These are phyloP conservation scores for Fusarium sororula DNA, from an alignment of 2,329 filamentous ascomycete species.

Conservation along the genomic window DNA sequence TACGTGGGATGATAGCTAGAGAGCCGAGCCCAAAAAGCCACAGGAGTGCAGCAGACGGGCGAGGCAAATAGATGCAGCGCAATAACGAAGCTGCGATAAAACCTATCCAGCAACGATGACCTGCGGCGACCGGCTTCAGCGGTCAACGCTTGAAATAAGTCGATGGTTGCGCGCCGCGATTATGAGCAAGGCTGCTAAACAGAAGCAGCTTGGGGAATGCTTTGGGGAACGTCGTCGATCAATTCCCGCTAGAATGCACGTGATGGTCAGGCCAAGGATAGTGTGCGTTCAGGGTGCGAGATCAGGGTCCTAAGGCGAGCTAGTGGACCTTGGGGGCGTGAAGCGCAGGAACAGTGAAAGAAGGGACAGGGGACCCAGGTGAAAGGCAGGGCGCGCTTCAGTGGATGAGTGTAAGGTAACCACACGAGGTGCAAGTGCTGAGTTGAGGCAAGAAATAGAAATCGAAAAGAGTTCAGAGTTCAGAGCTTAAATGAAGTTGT, in stretches of 20 bases:
- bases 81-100: constrained; percentile 12
- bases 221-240: constrained; percentile 34
- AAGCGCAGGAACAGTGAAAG: background rate
- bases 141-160: constrained; percentile 47
- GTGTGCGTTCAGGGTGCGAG: background rate
- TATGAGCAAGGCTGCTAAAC: constrained; percentile 36
- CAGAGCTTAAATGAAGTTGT: background rate
- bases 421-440: background rate
- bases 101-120: constrained; percentile 14
- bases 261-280: constrained; percentile 32
- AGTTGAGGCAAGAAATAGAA: background rate
- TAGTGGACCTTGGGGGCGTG: constrained; percentile 26
- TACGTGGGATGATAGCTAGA: constrained; percentile 8
- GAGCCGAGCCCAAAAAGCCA: constrained; percentile 3
- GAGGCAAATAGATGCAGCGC: constrained; percentile 2
- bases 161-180: constrained; percentile 42
- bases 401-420: background rate
- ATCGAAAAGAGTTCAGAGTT: background rate
- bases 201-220: constrained; percentile 33
- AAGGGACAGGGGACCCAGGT: background rate
- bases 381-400: background rate
- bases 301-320: constrained; percentile 18
- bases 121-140: constrained; percentile 42
- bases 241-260: constrained; percentile 39
- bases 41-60: constrained; percentile 3